Percentiles rank a stretch among this genome's conserved stretches.
Conservation (phyloP, 306 rosid species). For the cucumber (Cucumis sativus) region DNA sequence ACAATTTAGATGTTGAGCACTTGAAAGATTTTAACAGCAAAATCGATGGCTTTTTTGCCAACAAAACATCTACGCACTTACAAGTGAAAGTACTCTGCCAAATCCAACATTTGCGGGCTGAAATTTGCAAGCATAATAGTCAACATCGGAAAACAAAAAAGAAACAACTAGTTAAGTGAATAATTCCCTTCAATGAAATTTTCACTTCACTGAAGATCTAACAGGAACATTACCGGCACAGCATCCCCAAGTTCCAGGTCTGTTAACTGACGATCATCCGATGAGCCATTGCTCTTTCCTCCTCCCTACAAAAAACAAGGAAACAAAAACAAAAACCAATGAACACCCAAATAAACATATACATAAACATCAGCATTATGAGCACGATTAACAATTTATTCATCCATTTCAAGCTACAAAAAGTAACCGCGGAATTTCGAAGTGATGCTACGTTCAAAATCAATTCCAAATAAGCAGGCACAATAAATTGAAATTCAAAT, state of each 20-base stretch:
- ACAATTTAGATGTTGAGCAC: neutral
- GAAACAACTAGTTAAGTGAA: neutral
- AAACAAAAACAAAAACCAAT: neutral
- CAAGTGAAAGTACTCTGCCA: conserved; percentile 35
- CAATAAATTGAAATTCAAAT: neutral
- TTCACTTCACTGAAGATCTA: neutral
- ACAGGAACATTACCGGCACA: conserved; percentile 32
- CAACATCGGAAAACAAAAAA: conserved; percentile 4
- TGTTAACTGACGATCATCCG: conserved; percentile 16
- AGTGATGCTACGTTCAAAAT: too few relatives aligned
- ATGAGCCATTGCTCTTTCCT: conserved; percentile 25
- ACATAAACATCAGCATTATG: neutral
- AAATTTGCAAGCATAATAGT: conserved; percentile 5
- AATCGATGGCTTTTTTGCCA: conserved; percentile 1
- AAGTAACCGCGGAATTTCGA: neutral
- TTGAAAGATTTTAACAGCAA: neutral
- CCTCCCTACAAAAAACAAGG: conserved; percentile 17
- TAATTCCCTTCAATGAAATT: neutral
- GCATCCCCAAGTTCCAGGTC: conserved; percentile 63
- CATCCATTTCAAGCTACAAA: neutral
- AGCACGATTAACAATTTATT: neutral
- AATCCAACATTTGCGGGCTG: conserved; percentile 43
- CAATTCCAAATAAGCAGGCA: neutral
- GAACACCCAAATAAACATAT: neutral
- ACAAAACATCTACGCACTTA: conserved; percentile 25